Base-by-base conservation (phyloP, 305 asterid species). In the Stenogyne calaminthoides region DNA sequence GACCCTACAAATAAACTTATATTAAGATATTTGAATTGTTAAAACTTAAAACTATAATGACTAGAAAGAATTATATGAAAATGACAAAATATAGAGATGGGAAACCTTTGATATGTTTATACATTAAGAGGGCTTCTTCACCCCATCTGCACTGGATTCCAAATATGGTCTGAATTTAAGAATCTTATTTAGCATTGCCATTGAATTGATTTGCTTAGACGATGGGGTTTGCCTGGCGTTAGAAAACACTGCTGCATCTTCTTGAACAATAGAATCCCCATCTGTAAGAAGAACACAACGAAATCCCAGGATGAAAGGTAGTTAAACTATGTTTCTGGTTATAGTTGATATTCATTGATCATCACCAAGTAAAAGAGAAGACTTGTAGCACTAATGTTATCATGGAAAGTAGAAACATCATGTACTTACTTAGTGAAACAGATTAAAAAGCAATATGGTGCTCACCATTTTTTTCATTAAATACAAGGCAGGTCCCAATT, bases 401-500 rank as follows among this genome's bases (percentile, higher is more conserved):
- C 12, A 7, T 22, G 9, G 11, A 15, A 60, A 49, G 25, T 44
- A 9, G 19, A 40, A 25, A 16, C 15, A 60, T 18, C 44, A 10
- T 11, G 3, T 5, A 7, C 7, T n/a, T 46, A 46, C 12, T 7
- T 6, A 51, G 40, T 8, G 66, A 40, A 54, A 36, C 39, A 39
- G 36, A 58, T 22, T 1, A 34, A 39, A 7, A 54, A 34, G 5
- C 11, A 37, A 44, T 70, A 67, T 15, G 59, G 64, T 37, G 59
- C 92, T 89, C 75, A 93, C 98, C 97, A 55, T 57, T 82, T 83
- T 91, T 82, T 83, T 91, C 96, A 65, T 60, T 51, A 76, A 89
- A 89, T 36, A 91, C 81, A 39, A 93, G 83, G 80, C 97, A 88
- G 44, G 94, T 87, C 36, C 97, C 98, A 49, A 93, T 77, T 69